phyloP scores from a whole-genome alignment of 2,329 filamentous ascomycete species.

The Cordyceps cateniannulata region DNA sequence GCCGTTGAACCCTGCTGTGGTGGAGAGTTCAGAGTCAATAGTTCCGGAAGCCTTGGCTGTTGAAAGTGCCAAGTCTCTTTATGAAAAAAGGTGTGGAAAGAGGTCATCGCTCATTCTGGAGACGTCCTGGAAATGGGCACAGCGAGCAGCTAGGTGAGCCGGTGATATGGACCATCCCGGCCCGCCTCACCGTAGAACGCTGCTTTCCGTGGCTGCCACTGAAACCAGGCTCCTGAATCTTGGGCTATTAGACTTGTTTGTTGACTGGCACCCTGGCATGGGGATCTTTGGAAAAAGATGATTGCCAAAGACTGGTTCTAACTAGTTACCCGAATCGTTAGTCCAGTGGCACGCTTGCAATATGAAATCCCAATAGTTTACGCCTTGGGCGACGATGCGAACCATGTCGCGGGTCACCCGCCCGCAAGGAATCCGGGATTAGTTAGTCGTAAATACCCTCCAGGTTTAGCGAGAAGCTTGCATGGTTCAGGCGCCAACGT shows the following conservation, averaged over 20 bases:
- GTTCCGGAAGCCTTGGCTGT: neutral
- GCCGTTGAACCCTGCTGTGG: neutral
- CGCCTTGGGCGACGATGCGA: neutral
- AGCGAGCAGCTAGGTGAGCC: neutral
- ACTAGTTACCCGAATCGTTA: too few relatives aligned
- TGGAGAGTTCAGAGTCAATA: neutral
- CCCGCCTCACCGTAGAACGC: conserved; percentile 1
- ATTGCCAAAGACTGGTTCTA: neutral
- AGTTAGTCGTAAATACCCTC: neutral
- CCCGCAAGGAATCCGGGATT: neutral
- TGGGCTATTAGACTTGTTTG: neutral
- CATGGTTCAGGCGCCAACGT: neutral
- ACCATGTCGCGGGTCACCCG: neutral
- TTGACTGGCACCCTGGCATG: neutral
- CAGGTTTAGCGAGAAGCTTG: neutral
- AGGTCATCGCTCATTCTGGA: neutral
- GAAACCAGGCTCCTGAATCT: neutral
- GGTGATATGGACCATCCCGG: neutral
- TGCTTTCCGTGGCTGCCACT: neutral
- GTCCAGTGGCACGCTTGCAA: neutral
- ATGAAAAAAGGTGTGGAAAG: neutral
- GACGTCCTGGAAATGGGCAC: neutral
- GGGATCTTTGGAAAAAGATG: neutral
- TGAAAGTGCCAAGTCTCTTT: neutral
- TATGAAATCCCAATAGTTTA: conserved; percentile 1